phyloP scores from a whole-genome alignment of 805 yeast genomes.

The Pichia eremophila region DNA sequence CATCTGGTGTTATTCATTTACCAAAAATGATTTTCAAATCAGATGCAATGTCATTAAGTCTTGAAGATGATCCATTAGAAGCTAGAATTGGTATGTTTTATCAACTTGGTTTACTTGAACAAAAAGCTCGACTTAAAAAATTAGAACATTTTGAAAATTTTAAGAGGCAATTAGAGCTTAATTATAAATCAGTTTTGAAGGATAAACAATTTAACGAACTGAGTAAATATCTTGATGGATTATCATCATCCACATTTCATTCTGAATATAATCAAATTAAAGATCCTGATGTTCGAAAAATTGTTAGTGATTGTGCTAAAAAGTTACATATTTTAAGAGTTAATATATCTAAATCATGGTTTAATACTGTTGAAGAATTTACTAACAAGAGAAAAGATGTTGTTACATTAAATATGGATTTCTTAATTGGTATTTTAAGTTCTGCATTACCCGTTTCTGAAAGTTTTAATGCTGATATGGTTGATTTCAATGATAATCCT shows the following conservation, averaged over 20 bases:
- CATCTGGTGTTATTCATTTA: slow-evolving; percentile 16
- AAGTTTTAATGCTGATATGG: slow-evolving; percentile 34
- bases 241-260: background rate
- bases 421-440: slow-evolving; percentile 31
- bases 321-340: slow-evolving; percentile 16
- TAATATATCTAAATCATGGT: slow-evolving; percentile 52
- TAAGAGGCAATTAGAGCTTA: background rate
- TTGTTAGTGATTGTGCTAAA: slow-evolving; percentile 8
- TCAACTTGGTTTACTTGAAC: slow-evolving; percentile 52
- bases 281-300: background rate
- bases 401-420: slow-evolving; percentile 30
- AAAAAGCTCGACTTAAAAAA: slow-evolving; percentile 39
- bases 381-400: slow-evolving; percentile 32
- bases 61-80: slow-evolving; percentile 63
- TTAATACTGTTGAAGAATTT: slow-evolving; percentile 46
- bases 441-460: slow-evolving; percentile 28
- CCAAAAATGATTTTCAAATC: slow-evolving; percentile 37
- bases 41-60: slow-evolving; percentile 33
- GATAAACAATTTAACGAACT: background rate
- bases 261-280: background rate
- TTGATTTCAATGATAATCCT: slow-evolving; percentile 39
- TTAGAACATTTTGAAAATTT: slow-evolving; percentile 12
- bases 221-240: background rate
- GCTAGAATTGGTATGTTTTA: slow-evolving; percentile 46
- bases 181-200: background rate